These are phyloP conservation scores for Pulveroboletus sp. DNA, from an alignment of 768 basidiomycete species.

Conservation along the genomic window DNA sequence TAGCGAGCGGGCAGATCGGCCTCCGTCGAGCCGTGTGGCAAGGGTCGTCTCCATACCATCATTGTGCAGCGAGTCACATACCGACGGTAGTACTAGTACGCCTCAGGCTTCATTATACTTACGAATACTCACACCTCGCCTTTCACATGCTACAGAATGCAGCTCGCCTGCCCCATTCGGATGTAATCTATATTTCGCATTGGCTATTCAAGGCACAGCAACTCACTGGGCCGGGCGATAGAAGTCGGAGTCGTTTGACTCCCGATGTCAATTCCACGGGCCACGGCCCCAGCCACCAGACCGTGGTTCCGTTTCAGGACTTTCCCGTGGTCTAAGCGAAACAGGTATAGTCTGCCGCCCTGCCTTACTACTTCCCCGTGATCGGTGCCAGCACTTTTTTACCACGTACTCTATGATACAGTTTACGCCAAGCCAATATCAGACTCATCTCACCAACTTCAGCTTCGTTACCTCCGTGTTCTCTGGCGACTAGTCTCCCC, in stretches of 20 bases:
- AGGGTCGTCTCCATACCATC: neutral
- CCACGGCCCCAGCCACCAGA: neutral
- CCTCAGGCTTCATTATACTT: neutral
- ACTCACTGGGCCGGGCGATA: slow-evolving; percentile 9
- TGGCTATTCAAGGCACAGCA: slow-evolving; percentile 5
- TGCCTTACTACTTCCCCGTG: slow-evolving; percentile 19
- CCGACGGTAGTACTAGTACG: neutral
- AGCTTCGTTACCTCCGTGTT: slow-evolving; percentile 2
- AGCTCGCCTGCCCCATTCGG: neutral
- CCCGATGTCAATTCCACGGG: slow-evolving; percentile 17
- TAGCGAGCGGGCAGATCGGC: no score
- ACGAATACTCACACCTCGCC: neutral
- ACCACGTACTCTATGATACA: slow-evolving; percentile 5
- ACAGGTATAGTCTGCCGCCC: neutral
- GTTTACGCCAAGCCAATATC: neutral
- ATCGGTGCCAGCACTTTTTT: slow-evolving; percentile 18
- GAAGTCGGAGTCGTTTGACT: slow-evolving; percentile 24
- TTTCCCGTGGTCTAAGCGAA: slow-evolving; percentile 10
- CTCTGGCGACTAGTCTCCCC: neutral
- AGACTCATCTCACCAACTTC: neutral
- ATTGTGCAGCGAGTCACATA: neutral
- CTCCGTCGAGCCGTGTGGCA: neutral
- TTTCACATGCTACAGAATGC: neutral
- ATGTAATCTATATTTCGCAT: neutral
- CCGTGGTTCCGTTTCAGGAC: neutral